A percentile compares a stretch with the other conserved stretches of the same genome.
Conservation (phyloP, 192 early-diverging fungal species). For the Coemansia sp. region DNA sequence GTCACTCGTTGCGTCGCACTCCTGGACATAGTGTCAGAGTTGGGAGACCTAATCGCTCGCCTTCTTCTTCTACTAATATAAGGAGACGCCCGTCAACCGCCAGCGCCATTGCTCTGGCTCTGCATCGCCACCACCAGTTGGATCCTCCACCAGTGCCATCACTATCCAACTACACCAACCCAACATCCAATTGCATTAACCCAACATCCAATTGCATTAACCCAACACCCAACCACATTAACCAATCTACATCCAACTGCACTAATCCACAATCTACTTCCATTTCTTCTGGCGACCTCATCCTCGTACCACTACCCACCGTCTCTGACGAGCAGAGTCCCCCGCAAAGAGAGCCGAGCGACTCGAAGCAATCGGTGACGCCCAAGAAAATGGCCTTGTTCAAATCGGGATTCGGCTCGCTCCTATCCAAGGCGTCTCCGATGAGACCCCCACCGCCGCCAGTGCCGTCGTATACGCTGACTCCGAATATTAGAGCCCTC, state of each 20-base stretch:
- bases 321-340: too few relatives aligned
- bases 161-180: too few relatives aligned
- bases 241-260: too few relatives aligned
- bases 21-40: too few relatives aligned
- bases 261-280: too few relatives aligned
- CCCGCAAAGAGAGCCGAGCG: background rate
- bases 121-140: background rate
- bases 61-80: too few relatives aligned
- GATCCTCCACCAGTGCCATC: background rate
- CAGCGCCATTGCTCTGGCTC: background rate
- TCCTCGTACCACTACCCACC: background rate
- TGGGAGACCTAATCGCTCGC: too few relatives aligned
- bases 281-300: too few relatives aligned
- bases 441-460: background rate
- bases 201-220: too few relatives aligned
- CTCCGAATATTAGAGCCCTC: background rate
- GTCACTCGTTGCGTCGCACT: background rate
- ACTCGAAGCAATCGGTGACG: background rate
- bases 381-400: slow-evolving; percentile 17
- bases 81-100: background rate
- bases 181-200: too few relatives aligned
- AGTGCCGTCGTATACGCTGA: background rate
- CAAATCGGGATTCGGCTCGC: slow-evolving; percentile 37
- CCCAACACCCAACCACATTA: too few relatives aligned
- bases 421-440: slow-evolving; percentile 13